Base-by-base conservation (phyloP, 768 basidiomycete genomes). In the Austroboletus eburneus region DNA sequence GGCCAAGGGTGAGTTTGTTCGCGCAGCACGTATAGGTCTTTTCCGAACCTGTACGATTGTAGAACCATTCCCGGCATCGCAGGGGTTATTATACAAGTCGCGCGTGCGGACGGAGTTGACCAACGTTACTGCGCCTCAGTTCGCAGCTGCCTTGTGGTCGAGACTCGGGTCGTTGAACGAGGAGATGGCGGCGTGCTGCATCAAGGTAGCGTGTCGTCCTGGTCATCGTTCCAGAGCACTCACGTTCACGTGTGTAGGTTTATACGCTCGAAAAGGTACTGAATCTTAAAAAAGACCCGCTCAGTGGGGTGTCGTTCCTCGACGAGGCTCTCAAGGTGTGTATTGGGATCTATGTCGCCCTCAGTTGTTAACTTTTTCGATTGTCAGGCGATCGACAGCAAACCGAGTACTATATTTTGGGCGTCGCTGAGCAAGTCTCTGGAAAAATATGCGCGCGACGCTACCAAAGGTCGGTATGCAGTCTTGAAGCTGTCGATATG, bases 241-340 rank as follows among this genome's bases (percentile, higher is more conserved):
- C 29, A 45, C 3, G 13, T 10, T 9, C 33, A 22, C 54, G 23
- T 5, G 3, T 37, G 18, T 16, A 93, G 91, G 91, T 98, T 6
- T 95, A 98, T 65, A 87, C 87, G 2, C 78, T 99, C 5, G 95
- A 98, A 68, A 96, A 92, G 59, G 95, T 98, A 2, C 72, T 98
- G 29, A 82, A 79, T 57, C 66, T 95, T 58, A 97, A 97, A 72
- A 86, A 80, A 63, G 94, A 98, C 60, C 72, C 85, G 0, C 70
- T 77, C 27, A 83, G 88, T 0, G 85, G 90, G 48, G 69, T 76
- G 0, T 54, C 86, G 3, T 98, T 98, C 67, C 68, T 98, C 22
- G 94, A 96, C 43, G 93, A 94, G 62, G 91, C 87, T 0, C 87
- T 97, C 87, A 89, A 92, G 72, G 91, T 91, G 16, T 39, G 69